A percentile compares a stretch with the other conserved stretches of the same genome.
Evolutionary conservation across 2,329 filamentous ascomycete genomes (phyloP).

Genomic region (Corynespora cassiicola): DNA sequence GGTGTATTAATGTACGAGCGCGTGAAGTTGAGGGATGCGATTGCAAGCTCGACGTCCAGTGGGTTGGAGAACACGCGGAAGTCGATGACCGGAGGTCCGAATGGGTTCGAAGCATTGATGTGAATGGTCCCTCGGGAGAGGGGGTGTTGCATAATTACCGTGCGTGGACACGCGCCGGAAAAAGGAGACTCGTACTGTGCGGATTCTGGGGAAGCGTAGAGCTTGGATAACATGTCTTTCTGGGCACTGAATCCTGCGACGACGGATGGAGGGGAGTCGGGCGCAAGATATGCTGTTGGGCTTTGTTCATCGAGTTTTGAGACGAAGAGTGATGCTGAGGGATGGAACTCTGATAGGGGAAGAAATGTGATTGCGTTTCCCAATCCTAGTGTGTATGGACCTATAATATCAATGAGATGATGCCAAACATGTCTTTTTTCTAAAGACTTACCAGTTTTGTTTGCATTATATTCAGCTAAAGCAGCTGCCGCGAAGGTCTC

Average conservation of each 20-base stretch:
- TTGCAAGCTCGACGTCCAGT: constrained; percentile 31
- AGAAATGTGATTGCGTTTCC: constrained; percentile 9
- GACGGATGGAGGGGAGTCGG: constrained; percentile 7
- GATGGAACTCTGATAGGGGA: constrained; percentile 9
- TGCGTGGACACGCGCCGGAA: constrained; percentile 11
- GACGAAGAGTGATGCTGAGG: neutral
- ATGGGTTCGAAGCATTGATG: constrained; percentile 35
- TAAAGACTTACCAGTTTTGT: constrained; percentile 17
- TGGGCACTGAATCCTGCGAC: constrained; percentile 22
- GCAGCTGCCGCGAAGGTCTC: constrained; percentile 25
- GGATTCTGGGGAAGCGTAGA: constrained; percentile 22
- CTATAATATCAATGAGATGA: no score
- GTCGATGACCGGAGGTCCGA: constrained; percentile 30
- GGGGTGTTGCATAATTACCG: constrained; percentile 28
- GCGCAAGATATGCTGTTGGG: constrained; percentile 16
- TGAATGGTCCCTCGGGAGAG: constrained; percentile 43
- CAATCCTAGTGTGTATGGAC: constrained; percentile 13
- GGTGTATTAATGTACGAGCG: constrained; percentile 20
- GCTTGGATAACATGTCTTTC: constrained; percentile 19
- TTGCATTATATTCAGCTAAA: constrained; percentile 21
- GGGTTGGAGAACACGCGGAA: constrained; percentile 39
- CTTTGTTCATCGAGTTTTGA: constrained; percentile 18
- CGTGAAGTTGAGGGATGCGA: constrained; percentile 32
- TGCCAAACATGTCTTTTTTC: no score
- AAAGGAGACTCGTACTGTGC: constrained; percentile 30